These are phyloP conservation scores for Scheffersomyces illinoinensis DNA, from an alignment of 1,139 yeast species.

Conservation along the genomic window DNA sequence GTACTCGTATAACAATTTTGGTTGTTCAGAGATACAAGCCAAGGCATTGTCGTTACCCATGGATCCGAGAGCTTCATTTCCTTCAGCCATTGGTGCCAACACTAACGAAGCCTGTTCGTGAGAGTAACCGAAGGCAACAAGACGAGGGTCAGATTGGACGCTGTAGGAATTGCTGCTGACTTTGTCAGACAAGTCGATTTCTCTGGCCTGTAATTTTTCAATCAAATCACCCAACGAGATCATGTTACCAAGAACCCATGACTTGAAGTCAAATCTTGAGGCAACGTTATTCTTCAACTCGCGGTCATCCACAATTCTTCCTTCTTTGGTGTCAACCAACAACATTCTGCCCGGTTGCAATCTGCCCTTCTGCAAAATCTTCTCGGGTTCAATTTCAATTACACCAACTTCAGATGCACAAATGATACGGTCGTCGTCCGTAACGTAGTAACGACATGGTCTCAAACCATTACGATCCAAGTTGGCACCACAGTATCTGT, in stretches of 20 bases:
- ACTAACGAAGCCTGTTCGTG: conserved; percentile 84
- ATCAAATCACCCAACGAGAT: conserved; percentile 77
- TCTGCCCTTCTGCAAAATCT: conserved; percentile 86
- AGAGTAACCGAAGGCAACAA: conserved; percentile 88
- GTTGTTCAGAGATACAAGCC: conserved; percentile 93
- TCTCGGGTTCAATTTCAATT: conserved; percentile 81
- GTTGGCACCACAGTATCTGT: conserved; percentile 97
- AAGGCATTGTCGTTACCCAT: conserved; percentile 99
- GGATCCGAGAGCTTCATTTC: conserved; percentile 93
- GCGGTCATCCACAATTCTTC: conserved; percentile 89
- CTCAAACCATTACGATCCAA: conserved; percentile 96
- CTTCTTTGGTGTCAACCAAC: conserved; percentile 90
- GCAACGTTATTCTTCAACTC: conserved; percentile 82
- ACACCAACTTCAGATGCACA: conserved; percentile 99
- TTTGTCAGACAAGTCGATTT: conserved; percentile 30
- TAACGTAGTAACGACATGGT: conserved; percentile 96
- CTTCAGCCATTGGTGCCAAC: conserved; percentile 94
- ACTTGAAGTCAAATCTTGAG: conserved; percentile 85
- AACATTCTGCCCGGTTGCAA: conserved; percentile 96
- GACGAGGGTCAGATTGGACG: conserved; percentile 79
- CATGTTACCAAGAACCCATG: conserved; percentile 88
- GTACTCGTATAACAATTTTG: conserved; percentile 86
- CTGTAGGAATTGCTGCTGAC: conserved; percentile 24
- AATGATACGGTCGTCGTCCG: conserved; percentile 92
- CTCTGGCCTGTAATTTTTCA: conserved; percentile 56